phyloP scores from a whole-genome alignment of 495 filamentous ascomycete species.

The Aspergillus kassunensis region DNA sequence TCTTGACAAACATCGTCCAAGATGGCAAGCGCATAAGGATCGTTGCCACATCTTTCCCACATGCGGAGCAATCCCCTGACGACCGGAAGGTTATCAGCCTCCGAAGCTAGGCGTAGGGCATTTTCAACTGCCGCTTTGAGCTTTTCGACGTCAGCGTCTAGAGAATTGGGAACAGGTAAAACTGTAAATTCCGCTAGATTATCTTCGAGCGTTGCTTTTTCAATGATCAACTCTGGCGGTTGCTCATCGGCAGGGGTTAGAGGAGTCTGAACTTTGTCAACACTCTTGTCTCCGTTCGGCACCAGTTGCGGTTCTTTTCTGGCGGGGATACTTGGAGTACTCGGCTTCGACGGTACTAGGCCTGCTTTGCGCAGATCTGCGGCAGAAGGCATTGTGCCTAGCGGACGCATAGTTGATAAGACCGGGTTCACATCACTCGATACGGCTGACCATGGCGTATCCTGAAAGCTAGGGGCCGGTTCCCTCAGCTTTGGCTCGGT shows the following conservation, averaged over 20 bases:
- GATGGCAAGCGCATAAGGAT: slow-evolving; percentile 24
- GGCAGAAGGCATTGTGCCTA: slow-evolving; percentile 25
- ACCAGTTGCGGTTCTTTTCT: slow-evolving; percentile 15
- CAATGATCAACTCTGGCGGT: neutral
- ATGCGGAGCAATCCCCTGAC: slow-evolving; percentile 25
- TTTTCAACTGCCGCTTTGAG: slow-evolving; percentile 21
- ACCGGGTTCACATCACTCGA: slow-evolving; percentile 25
- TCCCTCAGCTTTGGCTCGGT: slow-evolving; percentile 63
- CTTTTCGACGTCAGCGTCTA: slow-evolving; percentile 25
- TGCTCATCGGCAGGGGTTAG: slow-evolving; percentile 17
- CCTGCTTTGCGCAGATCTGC: slow-evolving; percentile 30
- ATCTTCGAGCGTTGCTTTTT: slow-evolving; percentile 7
- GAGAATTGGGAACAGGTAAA: slow-evolving; percentile 20
- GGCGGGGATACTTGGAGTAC: slow-evolving; percentile 16
- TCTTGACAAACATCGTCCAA: slow-evolving; percentile 23
- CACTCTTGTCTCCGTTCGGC: slow-evolving; percentile 15
- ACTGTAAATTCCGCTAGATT: slow-evolving; percentile 17
- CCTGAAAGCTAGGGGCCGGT: slow-evolving; percentile 65
- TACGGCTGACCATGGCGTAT: slow-evolving; percentile 43
- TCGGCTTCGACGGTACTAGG: slow-evolving; percentile 18
- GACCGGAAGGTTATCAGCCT: slow-evolving; percentile 24
- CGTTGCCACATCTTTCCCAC: slow-evolving; percentile 25
- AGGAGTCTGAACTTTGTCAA: slow-evolving; percentile 13
- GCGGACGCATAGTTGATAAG: slow-evolving; percentile 28
- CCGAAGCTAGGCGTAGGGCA: slow-evolving; percentile 20